Evolutionary conservation across 352 stramenopile genomes (phyloP).

Genomic region (Phytophthora palmivora): DNA sequence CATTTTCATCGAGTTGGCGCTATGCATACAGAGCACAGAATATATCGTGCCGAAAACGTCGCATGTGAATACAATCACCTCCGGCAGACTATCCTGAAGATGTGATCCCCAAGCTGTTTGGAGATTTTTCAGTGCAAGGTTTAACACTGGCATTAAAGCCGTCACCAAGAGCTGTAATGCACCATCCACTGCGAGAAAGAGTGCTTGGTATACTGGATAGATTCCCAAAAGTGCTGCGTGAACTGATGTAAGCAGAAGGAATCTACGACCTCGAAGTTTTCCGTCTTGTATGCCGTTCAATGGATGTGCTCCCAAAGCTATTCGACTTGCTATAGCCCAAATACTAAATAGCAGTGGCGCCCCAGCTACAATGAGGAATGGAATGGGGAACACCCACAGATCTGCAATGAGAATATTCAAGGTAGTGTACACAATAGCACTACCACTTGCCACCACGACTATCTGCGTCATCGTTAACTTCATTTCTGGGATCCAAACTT

Average conservation of each 20-base stretch:
- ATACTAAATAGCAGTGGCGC: slow-evolving; percentile 35
- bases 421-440: slow-evolving; percentile 14
- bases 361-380: slow-evolving; percentile 40
- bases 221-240: slow-evolving; percentile 42
- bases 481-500: slow-evolving; percentile 33
- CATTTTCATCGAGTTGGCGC: slow-evolving; percentile 29
- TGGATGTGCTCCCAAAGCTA: slow-evolving; percentile 24
- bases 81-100: slow-evolving; percentile 26
- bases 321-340: slow-evolving; percentile 12
- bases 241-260: slow-evolving; percentile 27
- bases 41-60: slow-evolving; percentile 47
- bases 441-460: slow-evolving; percentile 9
- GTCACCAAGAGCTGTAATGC: slow-evolving; percentile 20
- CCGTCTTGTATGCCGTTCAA: slow-evolving; percentile 23
- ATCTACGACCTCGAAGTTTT: slow-evolving; percentile 18
- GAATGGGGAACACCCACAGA: slow-evolving; percentile 47
- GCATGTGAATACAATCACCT: slow-evolving; percentile 35
- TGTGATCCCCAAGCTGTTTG: slow-evolving; percentile 31
- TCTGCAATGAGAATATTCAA: slow-evolving; percentile 28
- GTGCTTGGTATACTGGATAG: slow-evolving; percentile 39
- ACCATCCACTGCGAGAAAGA: slow-evolving; percentile 20
- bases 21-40: slow-evolving; percentile 34
- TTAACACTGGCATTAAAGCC: slow-evolving; percentile 30
- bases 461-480: slow-evolving; percentile 23
- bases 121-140: slow-evolving; percentile 39